phyloP scores from a whole-genome alignment of 148 eudicot species.

The Dianthus caryophyllus region DNA sequence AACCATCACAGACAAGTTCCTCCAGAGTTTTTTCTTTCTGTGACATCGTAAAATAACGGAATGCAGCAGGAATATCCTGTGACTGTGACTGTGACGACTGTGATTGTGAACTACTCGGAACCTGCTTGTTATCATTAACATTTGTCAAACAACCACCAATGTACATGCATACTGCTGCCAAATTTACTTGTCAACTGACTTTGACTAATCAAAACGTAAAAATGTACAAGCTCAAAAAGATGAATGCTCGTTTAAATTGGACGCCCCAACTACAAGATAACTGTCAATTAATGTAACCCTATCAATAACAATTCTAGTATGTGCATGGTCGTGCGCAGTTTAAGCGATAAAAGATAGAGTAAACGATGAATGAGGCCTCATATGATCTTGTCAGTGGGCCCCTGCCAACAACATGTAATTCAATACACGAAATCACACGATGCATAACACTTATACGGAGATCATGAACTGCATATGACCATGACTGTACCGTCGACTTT shows the following conservation, averaged over 20 bases:
- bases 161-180: not conserved
- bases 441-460: not conserved
- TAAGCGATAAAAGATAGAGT: too few relatives aligned
- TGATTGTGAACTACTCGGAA: conserved; percentile 33
- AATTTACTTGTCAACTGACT: not conserved
- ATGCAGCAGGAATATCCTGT: conserved; percentile 58
- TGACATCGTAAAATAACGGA: conserved; percentile 74
- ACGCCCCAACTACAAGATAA: too few relatives aligned
- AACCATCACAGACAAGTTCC: conserved; percentile 65
- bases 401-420: not conserved
- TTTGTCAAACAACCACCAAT: conserved; percentile 6
- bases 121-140: conserved; percentile 36
- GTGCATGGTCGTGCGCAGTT: too few relatives aligned
- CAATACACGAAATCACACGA: not conserved
- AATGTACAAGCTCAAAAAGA: not conserved
- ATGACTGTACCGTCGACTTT: not conserved
- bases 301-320: too few relatives aligned
- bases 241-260: too few relatives aligned
- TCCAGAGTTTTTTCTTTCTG: conserved; percentile 87
- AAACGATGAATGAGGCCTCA: too few relatives aligned
- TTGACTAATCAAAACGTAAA: not conserved
- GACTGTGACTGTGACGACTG: conserved; percentile 41
- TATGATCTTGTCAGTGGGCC: not conserved
- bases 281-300: too few relatives aligned
- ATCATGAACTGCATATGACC: not conserved